Evolutionary conservation across 441 rosid genomes (phyloP).

Genomic region (Brassica balearica): DNA sequence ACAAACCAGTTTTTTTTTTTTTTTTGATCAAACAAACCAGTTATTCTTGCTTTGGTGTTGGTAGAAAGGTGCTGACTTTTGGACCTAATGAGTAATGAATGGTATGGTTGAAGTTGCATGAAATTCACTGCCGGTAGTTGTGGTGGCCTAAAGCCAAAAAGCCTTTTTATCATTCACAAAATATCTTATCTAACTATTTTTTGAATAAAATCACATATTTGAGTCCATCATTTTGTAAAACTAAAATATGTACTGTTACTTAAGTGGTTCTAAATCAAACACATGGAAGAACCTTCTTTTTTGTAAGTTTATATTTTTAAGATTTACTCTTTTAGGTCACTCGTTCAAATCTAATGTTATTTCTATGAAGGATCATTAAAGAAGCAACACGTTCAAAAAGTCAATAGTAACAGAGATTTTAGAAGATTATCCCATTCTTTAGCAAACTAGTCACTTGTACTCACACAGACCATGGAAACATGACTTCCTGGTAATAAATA

Average conservation of each 20-base stretch:
- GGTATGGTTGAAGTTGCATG: not conserved
- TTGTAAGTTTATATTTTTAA: too few relatives aligned
- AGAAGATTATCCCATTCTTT: not conserved
- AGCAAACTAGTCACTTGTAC: not conserved
- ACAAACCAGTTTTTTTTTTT: too few relatives aligned
- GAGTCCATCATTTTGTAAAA: not conserved
- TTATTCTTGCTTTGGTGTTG: not conserved
- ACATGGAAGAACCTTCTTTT: not conserved
- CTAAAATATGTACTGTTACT: not conserved
- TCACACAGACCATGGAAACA: slow-evolving; percentile 5
- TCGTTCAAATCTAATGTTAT: not conserved
- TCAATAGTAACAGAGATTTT: not conserved
- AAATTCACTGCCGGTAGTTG: not conserved
- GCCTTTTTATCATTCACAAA: not conserved
- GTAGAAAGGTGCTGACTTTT: not conserved
- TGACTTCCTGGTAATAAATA: not conserved
- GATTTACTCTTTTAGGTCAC: not conserved
- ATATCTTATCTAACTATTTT: not conserved
- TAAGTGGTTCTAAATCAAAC: not conserved
- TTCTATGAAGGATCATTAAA: not conserved
- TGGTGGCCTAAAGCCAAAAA: not conserved
- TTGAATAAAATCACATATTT: not conserved
- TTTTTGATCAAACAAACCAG: too few relatives aligned
- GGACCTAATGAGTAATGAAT: not conserved
- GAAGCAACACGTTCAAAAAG: not conserved